Evolutionary conservation across 2,329 filamentous ascomycete species (phyloP).

Genomic region (Tolypocladium sp.): DNA sequence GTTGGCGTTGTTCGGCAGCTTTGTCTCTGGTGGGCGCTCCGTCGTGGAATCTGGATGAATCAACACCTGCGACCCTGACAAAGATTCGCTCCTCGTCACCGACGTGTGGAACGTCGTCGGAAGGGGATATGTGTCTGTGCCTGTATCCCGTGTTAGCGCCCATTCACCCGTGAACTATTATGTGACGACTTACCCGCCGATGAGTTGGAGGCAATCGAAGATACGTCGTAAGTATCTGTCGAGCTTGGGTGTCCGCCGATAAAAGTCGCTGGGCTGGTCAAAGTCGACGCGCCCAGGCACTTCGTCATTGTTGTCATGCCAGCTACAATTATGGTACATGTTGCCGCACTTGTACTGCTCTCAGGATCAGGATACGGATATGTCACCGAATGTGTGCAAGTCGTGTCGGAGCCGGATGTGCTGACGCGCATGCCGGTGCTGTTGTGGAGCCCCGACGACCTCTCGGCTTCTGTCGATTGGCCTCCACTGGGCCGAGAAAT

Average conservation of each 20-base stretch:
- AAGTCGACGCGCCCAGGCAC: neutral
- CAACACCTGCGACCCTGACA: neutral
- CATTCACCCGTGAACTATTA: neutral
- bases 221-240: neutral
- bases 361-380: neutral
- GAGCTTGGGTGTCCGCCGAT: neutral
- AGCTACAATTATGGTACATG: neutral
- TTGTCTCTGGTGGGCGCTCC: conserved; percentile 2
- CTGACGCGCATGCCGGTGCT: neutral
- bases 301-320: neutral
- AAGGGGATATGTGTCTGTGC: conserved; percentile 1
- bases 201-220: neutral
- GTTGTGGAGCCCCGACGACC: neutral
- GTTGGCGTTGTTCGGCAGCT: conserved; percentile 19
- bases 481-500: neutral
- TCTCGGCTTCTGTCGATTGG: neutral
- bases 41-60: neutral
- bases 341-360: neutral
- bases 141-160: neutral
- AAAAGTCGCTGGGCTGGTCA: neutral
- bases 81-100: neutral
- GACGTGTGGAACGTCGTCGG: conserved; percentile 11
- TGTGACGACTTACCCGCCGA: neutral
- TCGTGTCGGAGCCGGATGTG: neutral
- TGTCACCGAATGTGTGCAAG: neutral